phyloP scores from a whole-genome alignment of 148 eudicot species.

The Vaccinium vitisidaea region DNA sequence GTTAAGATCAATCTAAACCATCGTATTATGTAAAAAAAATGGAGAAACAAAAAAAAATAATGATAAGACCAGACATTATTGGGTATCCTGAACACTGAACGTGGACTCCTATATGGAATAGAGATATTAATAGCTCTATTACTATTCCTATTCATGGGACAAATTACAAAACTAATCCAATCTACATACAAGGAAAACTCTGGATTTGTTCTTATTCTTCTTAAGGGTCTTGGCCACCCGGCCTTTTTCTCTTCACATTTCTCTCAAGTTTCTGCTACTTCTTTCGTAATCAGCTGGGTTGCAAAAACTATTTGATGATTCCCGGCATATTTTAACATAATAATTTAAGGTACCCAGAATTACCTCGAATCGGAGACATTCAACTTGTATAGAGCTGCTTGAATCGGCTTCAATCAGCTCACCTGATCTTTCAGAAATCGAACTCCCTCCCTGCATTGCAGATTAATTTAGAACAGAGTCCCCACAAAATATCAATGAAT shows the following conservation, averaged over 20 bases:
- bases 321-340: neutral
- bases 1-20: no score
- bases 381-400: conserved; percentile 29
- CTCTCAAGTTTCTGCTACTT: neutral
- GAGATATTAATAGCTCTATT: no score
- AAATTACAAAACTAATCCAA: neutral
- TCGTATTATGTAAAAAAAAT: no score
- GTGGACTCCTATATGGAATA: no score
- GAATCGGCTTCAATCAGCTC: conserved; percentile 34
- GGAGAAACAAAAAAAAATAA: no score
- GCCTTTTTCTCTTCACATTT: neutral
- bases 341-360: neutral
- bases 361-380: conserved; percentile 84
- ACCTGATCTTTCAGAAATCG: conserved; percentile 23
- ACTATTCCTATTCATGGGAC: no score
- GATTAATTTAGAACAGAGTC: neutral
- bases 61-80: no score
- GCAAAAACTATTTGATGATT: neutral
- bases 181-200: neutral
- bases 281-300: neutral
- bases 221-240: neutral
- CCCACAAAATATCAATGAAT: neutral
- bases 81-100: no score
- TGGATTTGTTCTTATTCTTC: neutral
- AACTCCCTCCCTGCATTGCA: conserved; percentile 33